Percentiles rank a stretch among this genome's conserved stretches.
phyloP scores from a whole-genome alignment of 257 asterid genomes.

The Nicotiana undulata region DNA sequence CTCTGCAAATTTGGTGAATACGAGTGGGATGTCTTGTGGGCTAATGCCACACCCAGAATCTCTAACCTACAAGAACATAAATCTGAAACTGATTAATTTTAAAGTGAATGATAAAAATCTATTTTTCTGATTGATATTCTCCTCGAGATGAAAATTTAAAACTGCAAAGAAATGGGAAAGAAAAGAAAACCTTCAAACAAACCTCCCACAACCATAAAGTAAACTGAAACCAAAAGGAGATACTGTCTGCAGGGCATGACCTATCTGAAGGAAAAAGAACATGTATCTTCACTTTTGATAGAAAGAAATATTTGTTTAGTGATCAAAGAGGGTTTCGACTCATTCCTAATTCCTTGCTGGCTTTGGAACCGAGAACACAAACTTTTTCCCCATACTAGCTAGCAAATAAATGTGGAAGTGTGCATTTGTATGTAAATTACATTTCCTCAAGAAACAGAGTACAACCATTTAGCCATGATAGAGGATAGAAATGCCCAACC shows the following conservation, averaged over 20 bases:
- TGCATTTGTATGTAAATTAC: neutral
- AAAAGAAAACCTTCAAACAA: neutral
- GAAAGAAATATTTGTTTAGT: neutral
- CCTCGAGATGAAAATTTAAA: neutral
- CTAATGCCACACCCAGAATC: slow-evolving; percentile 65
- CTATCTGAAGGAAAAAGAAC: neutral
- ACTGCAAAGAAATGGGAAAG: neutral
- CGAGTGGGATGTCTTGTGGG: slow-evolving; percentile 45
- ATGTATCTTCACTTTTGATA: neutral
- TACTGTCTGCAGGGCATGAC: neutral
- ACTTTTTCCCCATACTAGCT: neutral
- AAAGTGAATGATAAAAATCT: neutral
- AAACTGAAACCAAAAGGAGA: slow-evolving; percentile 1
- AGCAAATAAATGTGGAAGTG: neutral
- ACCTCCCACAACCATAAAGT: neutral
- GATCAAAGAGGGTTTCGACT: neutral
- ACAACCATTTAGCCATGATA: neutral
- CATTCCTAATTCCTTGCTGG: neutral
- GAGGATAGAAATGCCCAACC: slow-evolving; percentile 23
- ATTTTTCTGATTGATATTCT: neutral
- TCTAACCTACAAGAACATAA: slow-evolving; percentile 30
- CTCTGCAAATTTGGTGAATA: slow-evolving; percentile 51
- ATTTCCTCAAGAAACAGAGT: neutral
- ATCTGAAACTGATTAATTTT: neutral
- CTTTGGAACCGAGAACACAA: neutral